phyloP scores from a whole-genome alignment of 805 yeast genomes.

The Pichia membranifaciens region DNA sequence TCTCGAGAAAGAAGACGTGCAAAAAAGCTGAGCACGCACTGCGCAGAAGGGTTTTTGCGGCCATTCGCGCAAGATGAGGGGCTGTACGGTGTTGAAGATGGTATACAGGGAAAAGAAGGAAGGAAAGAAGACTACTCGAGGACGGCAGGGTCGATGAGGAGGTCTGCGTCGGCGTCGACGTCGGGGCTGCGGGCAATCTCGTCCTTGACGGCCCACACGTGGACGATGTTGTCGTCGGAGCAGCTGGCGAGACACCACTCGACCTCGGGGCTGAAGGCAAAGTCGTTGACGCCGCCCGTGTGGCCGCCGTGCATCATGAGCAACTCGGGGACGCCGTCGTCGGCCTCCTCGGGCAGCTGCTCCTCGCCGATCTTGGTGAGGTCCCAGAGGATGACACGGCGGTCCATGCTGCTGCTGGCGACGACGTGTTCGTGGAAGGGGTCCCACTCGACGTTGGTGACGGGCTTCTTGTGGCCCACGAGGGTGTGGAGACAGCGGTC shows the following conservation, averaged over 20 bases:
- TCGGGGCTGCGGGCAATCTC: conserved; percentile 10
- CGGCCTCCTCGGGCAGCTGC: conserved; percentile 80
- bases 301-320: conserved; percentile 94
- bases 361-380: conserved; percentile 74
- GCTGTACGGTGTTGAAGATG: too few relatives aligned
- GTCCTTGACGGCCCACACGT: conserved; percentile 45
- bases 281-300: conserved; percentile 67
- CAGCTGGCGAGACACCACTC: conserved; percentile 74
- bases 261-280: conserved; percentile 61
- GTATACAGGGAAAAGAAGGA: too few relatives aligned
- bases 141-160: conserved; percentile 7
- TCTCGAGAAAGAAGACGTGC: too few relatives aligned
- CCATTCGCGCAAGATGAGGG: too few relatives aligned
- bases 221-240: conserved; percentile 57
- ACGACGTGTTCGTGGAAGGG: conserved; percentile 72
- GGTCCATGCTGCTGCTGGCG: conserved; percentile 72
- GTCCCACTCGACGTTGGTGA: conserved; percentile 71
- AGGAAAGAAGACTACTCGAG: background rate
- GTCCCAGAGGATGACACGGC: conserved; percentile 80
- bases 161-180: conserved; percentile 2
- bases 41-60: too few relatives aligned
- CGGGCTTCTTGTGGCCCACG: conserved; percentile 73
- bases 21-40: too few relatives aligned
- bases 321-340: conserved; percentile 85
- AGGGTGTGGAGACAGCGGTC: conserved; percentile 53